A percentile compares a stretch with the other conserved stretches of the same genome.
phyloP scores from a whole-genome alignment of 2,329 filamentous ascomycete genomes.

The Aspergillus costaricaensis region DNA sequence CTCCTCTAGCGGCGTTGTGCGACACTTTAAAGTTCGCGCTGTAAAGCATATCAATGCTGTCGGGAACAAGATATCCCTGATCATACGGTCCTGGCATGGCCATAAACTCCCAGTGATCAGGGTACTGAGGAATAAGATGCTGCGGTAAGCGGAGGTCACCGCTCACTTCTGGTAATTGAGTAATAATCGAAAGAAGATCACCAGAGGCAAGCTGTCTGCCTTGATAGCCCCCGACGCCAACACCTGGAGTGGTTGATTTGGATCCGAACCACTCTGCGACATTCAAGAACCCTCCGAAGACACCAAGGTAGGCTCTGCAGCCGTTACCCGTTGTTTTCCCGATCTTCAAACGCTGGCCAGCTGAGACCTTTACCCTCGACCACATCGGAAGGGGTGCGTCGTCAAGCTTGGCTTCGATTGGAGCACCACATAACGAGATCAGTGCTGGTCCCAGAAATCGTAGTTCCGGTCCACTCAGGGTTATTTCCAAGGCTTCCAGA shows the following conservation, averaged over 20 bases:
- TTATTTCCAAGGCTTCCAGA: slow-evolving; percentile 61
- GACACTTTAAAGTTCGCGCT: slow-evolving; percentile 60
- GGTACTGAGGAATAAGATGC: slow-evolving; percentile 52
- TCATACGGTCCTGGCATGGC: slow-evolving; percentile 60
- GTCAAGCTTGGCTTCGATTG: slow-evolving; percentile 56
- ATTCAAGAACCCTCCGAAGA: slow-evolving; percentile 57
- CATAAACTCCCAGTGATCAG: slow-evolving; percentile 54
- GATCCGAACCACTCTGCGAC: slow-evolving; percentile 61
- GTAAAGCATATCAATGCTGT: slow-evolving; percentile 61
- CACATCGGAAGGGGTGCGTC: slow-evolving; percentile 55
- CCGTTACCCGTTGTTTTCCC: slow-evolving; percentile 56
- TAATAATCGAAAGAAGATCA: slow-evolving; percentile 53
- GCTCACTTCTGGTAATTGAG: slow-evolving; percentile 37
- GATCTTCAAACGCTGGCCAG: slow-evolving; percentile 57
- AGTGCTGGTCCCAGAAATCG: slow-evolving; percentile 57
- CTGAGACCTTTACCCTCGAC: slow-evolving; percentile 53
- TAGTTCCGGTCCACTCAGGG: slow-evolving; percentile 61
- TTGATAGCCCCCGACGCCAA: slow-evolving; percentile 62
- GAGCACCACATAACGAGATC: slow-evolving; percentile 59
- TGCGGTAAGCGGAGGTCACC: slow-evolving; percentile 46
- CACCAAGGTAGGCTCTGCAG: slow-evolving; percentile 60
- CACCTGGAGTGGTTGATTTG: slow-evolving; percentile 60
- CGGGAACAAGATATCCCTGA: slow-evolving; percentile 53
- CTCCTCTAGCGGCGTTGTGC: slow-evolving; percentile 62
- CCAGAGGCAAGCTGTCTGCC: slow-evolving; percentile 58